These are phyloP conservation scores for Pulveroboletus sp. DNA, from an alignment of 768 basidiomycete genomes.

Conservation along the genomic window DNA sequence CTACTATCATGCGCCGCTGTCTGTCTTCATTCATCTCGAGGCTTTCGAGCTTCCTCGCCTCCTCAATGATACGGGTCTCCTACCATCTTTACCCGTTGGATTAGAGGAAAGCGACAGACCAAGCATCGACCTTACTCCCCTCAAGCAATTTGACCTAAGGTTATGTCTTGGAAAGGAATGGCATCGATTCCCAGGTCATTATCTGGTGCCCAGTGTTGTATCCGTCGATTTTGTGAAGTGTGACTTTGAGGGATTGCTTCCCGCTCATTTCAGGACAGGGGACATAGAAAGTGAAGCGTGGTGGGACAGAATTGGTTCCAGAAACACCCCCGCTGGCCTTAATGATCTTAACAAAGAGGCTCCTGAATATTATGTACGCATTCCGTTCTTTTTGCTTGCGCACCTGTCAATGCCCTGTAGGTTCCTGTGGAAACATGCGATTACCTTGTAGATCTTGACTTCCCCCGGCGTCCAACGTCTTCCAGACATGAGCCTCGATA, in stretches of 20 bases:
- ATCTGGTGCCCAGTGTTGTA: constrained; percentile 78
- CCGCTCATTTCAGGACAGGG: constrained; percentile 65
- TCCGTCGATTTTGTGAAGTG: constrained; percentile 87
- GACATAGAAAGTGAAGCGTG: constrained; percentile 22
- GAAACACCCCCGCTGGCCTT: constrained; percentile 54
- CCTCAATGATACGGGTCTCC: constrained; percentile 64
- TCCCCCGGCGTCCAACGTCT: constrained; percentile 58
- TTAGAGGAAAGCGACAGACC: constrained; percentile 41
- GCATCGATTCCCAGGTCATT: constrained; percentile 91
- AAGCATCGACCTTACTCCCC: constrained; percentile 60
- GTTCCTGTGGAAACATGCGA: constrained; percentile 71
- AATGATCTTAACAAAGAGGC: constrained; percentile 90
- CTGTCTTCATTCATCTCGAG: constrained; percentile 67
- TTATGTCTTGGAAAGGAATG: constrained; percentile 94
- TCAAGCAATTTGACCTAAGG: constrained; percentile 65
- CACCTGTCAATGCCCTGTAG: constrained; percentile 34
- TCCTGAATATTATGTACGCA: constrained; percentile 67
- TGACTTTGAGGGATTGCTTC: constrained; percentile 86
- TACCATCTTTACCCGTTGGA: constrained; percentile 42
- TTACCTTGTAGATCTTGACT: constrained; percentile 88
- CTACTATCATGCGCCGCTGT: constrained; percentile 90
- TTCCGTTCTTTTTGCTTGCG: not conserved
- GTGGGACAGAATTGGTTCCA: constrained; percentile 51
- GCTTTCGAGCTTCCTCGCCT: constrained; percentile 74
- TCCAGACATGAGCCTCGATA: constrained; percentile 77